These are phyloP conservation scores for Pleurotus eryngii DNA, from an alignment of 768 basidiomycete genomes.

Conservation along the genomic window DNA sequence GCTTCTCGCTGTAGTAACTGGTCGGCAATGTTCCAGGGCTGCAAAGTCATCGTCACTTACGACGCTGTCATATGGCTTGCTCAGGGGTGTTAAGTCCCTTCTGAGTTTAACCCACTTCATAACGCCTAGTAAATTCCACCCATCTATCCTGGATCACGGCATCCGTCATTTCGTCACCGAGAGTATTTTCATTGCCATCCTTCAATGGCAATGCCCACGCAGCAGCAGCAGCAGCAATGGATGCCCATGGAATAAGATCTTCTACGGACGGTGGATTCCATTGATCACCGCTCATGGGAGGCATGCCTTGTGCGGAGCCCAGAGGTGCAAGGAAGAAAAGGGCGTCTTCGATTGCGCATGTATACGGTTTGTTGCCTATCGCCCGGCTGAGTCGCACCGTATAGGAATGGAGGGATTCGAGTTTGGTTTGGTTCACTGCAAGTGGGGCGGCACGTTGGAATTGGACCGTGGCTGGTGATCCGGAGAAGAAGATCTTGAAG, in stretches of 20 bases:
- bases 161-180: constrained; percentile 51
- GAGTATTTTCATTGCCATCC: constrained; percentile 27
- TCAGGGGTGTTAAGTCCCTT: constrained; percentile 68
- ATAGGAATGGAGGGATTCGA: constrained; percentile 53
- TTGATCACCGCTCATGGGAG: constrained; percentile 13
- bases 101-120: constrained; percentile 53
- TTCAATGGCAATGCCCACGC: constrained; percentile 51
- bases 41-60: constrained; percentile 37
- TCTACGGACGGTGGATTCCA: constrained; percentile 32
- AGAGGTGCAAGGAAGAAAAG: constrained; percentile 71
- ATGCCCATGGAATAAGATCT: constrained; percentile 61
- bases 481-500: constrained; percentile 61
- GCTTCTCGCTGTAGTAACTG: constrained; percentile 49
- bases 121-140: constrained; percentile 75
- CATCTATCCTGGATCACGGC: constrained; percentile 72
- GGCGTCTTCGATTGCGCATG: constrained; percentile 51
- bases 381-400: constrained; percentile 62
- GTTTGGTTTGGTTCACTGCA: constrained; percentile 39
- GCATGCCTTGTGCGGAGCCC: constrained; percentile 30
- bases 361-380: constrained; percentile 65
- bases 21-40: background rate
- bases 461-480: constrained; percentile 37
- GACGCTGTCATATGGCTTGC: constrained; percentile 60
- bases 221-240: constrained; percentile 47
- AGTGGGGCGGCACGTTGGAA: constrained; percentile 49